Percentiles rank a stretch among this genome's conserved stretches.
Conservation (phyloP, 2,329 filamentous ascomycete genomes). For the Microcera coccophila region DNA sequence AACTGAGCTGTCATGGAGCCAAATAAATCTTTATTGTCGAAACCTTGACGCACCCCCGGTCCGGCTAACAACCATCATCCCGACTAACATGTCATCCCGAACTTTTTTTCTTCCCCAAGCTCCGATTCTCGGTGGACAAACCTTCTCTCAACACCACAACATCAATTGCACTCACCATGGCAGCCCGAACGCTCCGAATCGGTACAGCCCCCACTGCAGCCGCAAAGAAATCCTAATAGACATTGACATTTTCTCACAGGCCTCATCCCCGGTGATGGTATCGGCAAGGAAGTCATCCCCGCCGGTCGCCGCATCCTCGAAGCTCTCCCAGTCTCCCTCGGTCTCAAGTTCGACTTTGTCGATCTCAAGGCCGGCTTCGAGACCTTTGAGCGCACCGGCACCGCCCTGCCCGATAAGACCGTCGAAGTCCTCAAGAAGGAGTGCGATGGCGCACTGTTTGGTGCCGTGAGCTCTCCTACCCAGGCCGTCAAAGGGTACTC, state of each 20-base stretch:
- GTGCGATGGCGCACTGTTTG: slow-evolving; percentile 95
- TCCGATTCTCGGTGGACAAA: slow-evolving; percentile 28
- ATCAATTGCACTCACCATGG: slow-evolving; percentile 33
- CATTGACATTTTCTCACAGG: slow-evolving; percentile 48
- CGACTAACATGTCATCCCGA: neutral
- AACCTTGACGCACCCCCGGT: slow-evolving; percentile 8
- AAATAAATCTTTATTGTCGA: too few relatives aligned
- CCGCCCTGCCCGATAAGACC: slow-evolving; percentile 83
- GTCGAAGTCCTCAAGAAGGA: slow-evolving; percentile 83
- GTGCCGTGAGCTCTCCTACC: slow-evolving; percentile 88
- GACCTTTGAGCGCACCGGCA: slow-evolving; percentile 85
- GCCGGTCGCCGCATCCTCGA: slow-evolving; percentile 88
- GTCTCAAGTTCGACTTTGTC: slow-evolving; percentile 90
- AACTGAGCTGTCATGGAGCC: too few relatives aligned
- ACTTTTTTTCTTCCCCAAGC: slow-evolving; percentile 7
- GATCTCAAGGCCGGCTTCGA: slow-evolving; percentile 91
- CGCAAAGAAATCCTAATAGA: slow-evolving; percentile 1
- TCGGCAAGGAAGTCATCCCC: slow-evolving; percentile 97
- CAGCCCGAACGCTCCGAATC: slow-evolving; percentile 41
- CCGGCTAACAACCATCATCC: slow-evolving; percentile 4
- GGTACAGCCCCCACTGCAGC: slow-evolving; percentile 25
- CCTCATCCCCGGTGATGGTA: slow-evolving; percentile 96
- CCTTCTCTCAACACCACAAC: slow-evolving; percentile 19
- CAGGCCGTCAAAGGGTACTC: slow-evolving; percentile 92
- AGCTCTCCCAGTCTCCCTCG: slow-evolving; percentile 84